Percentiles rank a stretch among this genome's conserved stretches.
These are phyloP conservation scores for Blastobotrys elegans DNA, from an alignment of 1,139 yeast genomes.

Conservation along the genomic window DNA sequence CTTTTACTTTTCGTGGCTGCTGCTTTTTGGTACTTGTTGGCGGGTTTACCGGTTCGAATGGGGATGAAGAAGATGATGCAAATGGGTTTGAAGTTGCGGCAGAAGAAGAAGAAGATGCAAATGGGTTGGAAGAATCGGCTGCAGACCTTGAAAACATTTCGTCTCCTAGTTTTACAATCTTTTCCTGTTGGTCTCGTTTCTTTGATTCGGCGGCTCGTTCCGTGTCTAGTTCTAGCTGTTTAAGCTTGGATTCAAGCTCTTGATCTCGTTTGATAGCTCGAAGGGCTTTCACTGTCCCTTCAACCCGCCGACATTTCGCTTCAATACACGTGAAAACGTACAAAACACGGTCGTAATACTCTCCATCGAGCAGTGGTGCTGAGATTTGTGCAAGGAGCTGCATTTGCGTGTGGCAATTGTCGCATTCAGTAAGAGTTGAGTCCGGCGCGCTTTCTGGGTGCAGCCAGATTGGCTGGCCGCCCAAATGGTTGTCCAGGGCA, in stretches of 20 bases:
- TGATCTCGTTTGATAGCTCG: slow-evolving; percentile 68
- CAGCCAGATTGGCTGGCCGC: slow-evolving; percentile 67
- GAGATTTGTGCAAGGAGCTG: slow-evolving; percentile 71
- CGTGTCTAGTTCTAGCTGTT: slow-evolving; percentile 38
- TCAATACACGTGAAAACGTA: slow-evolving; percentile 74
- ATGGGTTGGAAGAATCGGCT: slow-evolving; percentile 34
- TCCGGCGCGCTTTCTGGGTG: slow-evolving; percentile 53
- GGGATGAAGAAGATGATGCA: slow-evolving; percentile 11
- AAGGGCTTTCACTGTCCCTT: slow-evolving; percentile 67
- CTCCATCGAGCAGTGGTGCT: slow-evolving; percentile 61
- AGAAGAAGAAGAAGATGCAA: slow-evolving; percentile 18
- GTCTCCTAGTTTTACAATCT: slow-evolving; percentile 17
- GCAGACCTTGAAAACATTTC: slow-evolving; percentile 8
- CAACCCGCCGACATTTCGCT: slow-evolving; percentile 56
- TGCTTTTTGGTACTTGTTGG: slow-evolving; percentile 3
- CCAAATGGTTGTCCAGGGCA: slow-evolving; percentile 71
- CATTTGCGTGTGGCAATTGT: slow-evolving; percentile 56
- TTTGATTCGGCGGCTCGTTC: slow-evolving; percentile 21
- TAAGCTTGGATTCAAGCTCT: slow-evolving; percentile 39
- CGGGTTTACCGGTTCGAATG: not conserved
- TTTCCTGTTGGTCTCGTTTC: slow-evolving; percentile 16
- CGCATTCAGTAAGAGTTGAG: slow-evolving; percentile 51
- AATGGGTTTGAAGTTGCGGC: slow-evolving; percentile 21
- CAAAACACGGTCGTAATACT: slow-evolving; percentile 73
- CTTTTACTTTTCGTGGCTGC: slow-evolving; percentile 6